Evolutionary conservation across 1,139 yeast species (phyloP).

Genomic region (Geotrichum aggregatum): DNA sequence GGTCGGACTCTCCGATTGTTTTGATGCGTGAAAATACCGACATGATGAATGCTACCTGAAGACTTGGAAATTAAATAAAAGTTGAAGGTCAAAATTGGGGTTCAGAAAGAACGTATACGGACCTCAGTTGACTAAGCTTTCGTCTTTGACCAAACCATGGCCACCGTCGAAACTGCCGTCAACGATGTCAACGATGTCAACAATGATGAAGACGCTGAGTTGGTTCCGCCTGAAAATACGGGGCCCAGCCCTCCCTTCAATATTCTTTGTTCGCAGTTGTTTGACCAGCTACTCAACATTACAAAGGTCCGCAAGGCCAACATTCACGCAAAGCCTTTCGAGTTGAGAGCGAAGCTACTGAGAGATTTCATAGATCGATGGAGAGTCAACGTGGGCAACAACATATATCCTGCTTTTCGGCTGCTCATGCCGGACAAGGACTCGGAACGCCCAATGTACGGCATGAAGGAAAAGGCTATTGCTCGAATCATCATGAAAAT

Average conservation of each 20-base stretch:
- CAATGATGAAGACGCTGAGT: too few relatives aligned
- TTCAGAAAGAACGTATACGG: too few relatives aligned
- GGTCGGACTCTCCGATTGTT: slow-evolving; percentile 35
- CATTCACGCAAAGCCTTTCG: slow-evolving; percentile 27
- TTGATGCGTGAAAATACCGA: slow-evolving; percentile 47
- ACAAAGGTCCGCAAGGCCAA: slow-evolving; percentile 23
- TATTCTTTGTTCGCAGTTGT: slow-evolving; percentile 37
- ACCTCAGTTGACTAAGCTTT: too few relatives aligned
- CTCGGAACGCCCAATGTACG: slow-evolving; percentile 37
- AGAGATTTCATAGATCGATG: slow-evolving; percentile 54
- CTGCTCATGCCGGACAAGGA: slow-evolving; percentile 58
- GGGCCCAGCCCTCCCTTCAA: slow-evolving; percentile 42
- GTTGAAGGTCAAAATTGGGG: too few relatives aligned
- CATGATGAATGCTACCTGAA: slow-evolving; percentile 12
- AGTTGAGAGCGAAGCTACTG: slow-evolving; percentile 38
- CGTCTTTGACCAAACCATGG: background rate
- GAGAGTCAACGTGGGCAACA: slow-evolving; percentile 61
- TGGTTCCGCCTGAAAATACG: slow-evolving; percentile 36
- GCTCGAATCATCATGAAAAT: slow-evolving; percentile 48
- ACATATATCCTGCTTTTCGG: slow-evolving; percentile 64
- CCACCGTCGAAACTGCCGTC: slow-evolving; percentile 11
- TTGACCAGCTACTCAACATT: slow-evolving; percentile 29
- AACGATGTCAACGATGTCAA: background rate
- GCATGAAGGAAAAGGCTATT: slow-evolving; percentile 40
- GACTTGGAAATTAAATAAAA: too few relatives aligned